Conservation (phyloP, 1,284 basidiomycete genomes). For the Ustilago bromivora region DNA sequence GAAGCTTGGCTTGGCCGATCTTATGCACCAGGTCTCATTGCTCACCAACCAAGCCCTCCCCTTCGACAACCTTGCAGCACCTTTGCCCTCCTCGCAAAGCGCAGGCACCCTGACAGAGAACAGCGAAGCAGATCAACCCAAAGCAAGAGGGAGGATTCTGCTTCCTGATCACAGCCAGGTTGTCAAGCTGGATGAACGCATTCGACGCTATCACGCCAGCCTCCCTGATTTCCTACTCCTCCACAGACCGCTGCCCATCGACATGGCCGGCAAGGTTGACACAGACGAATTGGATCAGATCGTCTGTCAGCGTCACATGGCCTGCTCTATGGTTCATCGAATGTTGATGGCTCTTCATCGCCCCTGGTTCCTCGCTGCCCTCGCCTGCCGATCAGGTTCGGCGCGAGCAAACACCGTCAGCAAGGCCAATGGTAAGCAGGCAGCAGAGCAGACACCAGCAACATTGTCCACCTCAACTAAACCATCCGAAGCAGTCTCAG, state of each 20-base stretch:
- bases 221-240: conserved; percentile 31
- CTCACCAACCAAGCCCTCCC: conserved; percentile 18
- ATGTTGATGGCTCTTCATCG: conserved; percentile 42
- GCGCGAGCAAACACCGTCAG: neutral
- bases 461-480: neutral
- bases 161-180: conserved; percentile 21
- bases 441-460: neutral
- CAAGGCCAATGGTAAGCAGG: neutral
- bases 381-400: conserved; percentile 11
- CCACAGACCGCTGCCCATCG: conserved; percentile 32
- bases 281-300: conserved; percentile 33
- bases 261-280: conserved; percentile 36
- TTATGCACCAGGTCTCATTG: conserved; percentile 35
- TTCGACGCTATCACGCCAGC: conserved; percentile 39
- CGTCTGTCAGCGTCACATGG: conserved; percentile 38
- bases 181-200: conserved; percentile 35
- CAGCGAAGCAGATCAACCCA: neutral
- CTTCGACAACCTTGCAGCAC: conserved; percentile 1
- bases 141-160: neutral
- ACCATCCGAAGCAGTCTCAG: neutral
- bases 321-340: conserved; percentile 37
- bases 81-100: neutral
- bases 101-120: neutral
- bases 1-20: conserved; percentile 39
- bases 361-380: conserved; percentile 33